Base-by-base conservation (phyloP, 345 rosid species). In the Bretschneidera sinensis region DNA sequence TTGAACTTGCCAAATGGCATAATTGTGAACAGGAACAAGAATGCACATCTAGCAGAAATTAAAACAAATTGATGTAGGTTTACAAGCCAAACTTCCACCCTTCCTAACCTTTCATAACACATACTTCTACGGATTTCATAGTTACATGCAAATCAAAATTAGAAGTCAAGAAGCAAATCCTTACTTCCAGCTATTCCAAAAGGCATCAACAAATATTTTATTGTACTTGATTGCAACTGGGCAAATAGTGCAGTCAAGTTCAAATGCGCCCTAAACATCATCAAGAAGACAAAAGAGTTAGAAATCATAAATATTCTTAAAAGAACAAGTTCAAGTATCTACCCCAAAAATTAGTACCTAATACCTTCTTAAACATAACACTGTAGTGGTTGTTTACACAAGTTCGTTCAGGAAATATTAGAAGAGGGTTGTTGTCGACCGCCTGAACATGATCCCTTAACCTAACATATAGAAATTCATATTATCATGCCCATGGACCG, bases 131-230 rank as follows among this genome's bases (percentile, higher is more conserved):
- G 25, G 25, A 7, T 22, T 21, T 21, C 43, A 51, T 50, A 9
- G 25, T 34, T 9, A 35, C 9, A 54, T 54, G 33, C 24, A 68
- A 19, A 17, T 9, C 14, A 49, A 58, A 11, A 18, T 54, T 16
- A 55, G 55, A 7, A 57, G 4, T 9, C 2, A 3, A 17, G 28
- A 43, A 43, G 8, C n/a, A 57, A 34, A 19, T 58, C 45, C 92
- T 70, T 82, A 95, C 99, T 91, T 95, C 71, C 91, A 71, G 84
- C 96, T 95, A 65, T 95, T 95, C 99, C 99, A 95, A 76, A 95
- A 95, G 34, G 99, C 99, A 68, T 95, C 99, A 55, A 91, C 99
- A 60, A 95, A 95, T 59, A 91, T 88, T 76, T 88, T 91, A 55
- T 95, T 95, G 85, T 95, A 88, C 78, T 91, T 95, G 77, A 95